Conservation (phyloP, 768 basidiomycete genomes). For the Hortiboletus flavorubellus region DNA sequence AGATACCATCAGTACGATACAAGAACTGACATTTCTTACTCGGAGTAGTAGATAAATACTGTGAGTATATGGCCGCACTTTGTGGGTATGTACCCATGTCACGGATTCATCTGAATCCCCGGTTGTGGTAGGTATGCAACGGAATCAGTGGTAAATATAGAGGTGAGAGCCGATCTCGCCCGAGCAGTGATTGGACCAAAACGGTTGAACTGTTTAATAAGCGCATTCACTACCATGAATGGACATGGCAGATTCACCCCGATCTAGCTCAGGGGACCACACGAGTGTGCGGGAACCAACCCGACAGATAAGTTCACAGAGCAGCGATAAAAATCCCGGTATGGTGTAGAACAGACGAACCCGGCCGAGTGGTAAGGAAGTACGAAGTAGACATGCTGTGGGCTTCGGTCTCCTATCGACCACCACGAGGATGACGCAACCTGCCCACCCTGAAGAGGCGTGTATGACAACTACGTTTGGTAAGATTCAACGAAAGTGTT, state of each 20-base stretch:
- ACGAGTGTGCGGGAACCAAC: too few relatives aligned
- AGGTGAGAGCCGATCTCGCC: background rate
- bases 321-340: too few relatives aligned
- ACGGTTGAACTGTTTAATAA: too few relatives aligned
- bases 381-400: background rate
- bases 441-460: background rate
- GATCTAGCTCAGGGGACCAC: too few relatives aligned
- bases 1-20: constrained; percentile 5
- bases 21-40: background rate
- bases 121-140: background rate
- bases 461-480: background rate
- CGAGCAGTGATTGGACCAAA: too few relatives aligned
- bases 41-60: background rate
- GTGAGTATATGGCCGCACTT: background rate
- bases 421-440: background rate
- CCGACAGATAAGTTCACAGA: too few relatives aligned
- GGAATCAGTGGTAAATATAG: background rate
- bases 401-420: background rate
- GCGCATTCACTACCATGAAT: too few relatives aligned
- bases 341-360: background rate
- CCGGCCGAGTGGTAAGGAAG: too few relatives aligned
- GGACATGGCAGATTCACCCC: background rate
- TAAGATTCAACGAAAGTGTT: background rate
- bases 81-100: background rate
- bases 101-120: too few relatives aligned